Percentiles rank a stretch among this genome's conserved stretches.
Evolutionary conservation across 208 protist genomes (phyloP).

Genomic region (Leishmania gerbilli): DNA sequence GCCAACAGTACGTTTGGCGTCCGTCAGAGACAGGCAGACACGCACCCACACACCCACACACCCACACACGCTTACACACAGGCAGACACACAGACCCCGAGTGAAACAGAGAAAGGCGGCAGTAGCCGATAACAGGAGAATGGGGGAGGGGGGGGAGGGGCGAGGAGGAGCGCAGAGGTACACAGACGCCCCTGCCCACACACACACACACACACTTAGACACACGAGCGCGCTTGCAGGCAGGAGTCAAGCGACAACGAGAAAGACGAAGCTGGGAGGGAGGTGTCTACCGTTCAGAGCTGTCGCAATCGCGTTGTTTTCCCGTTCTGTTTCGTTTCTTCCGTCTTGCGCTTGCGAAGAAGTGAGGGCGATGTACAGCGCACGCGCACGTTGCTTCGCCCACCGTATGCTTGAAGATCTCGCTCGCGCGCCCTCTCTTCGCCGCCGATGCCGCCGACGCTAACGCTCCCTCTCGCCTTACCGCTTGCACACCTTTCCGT

Average conservation of each 20-base stretch:
- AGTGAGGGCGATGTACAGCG: background rate
- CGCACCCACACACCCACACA: background rate
- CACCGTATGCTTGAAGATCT: background rate
- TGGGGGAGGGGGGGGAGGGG: background rate
- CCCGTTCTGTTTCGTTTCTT: background rate
- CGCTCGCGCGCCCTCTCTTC: no score
- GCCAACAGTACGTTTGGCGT: slow-evolving; percentile 6
- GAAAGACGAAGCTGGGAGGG: background rate
- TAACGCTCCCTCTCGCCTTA: background rate
- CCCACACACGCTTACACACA: background rate
- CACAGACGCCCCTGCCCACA: background rate
- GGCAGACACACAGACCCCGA: no score
- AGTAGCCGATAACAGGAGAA: background rate
- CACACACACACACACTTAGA: background rate
- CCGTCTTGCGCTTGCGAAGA: background rate
- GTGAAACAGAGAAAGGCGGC: background rate
- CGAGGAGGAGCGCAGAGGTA: background rate
- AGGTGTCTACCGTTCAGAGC: background rate
- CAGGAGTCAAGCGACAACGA: background rate
- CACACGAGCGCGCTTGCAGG: background rate
- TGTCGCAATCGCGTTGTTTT: background rate
- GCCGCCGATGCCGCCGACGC: background rate
- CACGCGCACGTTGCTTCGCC: background rate
- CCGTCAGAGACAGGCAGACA: background rate
- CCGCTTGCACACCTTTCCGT: background rate